Base-by-base conservation (phyloP, 805 yeast species). In the Candida sanyiensis region DNA sequence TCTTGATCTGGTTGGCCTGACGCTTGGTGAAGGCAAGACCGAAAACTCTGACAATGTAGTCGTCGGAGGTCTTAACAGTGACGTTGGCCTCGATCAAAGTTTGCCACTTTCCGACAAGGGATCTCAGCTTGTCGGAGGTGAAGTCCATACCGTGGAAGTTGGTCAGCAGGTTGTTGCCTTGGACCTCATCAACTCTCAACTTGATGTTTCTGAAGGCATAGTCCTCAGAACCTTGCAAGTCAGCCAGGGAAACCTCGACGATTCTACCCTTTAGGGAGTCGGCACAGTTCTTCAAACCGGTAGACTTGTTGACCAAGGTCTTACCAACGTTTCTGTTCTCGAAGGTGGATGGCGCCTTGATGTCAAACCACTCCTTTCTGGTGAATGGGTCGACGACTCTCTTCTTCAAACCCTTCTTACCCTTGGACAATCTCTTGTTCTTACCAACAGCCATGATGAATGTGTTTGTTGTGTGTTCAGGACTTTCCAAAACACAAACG, bases 101-200 rank as follows among this genome's bases (percentile, higher is more conserved):
- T 79, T 89, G 97, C 97, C 97, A 90, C 74, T 90, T 89, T 82
- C 97, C 86, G 52, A 89, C 97, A 70, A 90, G 79, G 44, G 97
- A 89, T 77, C 95, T 86, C 67, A 90, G 76, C 79, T 90, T 90
- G 77, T 89, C 97, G 55, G 95, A 77, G 64, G 97, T 89, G 83
- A 90, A 89, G 77, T 88, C 95, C 72, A 90, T 72, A 64, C 97
- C 97, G 80, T 89, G 97, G 94, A 89, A 90, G 94, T 90, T 90
- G 78, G 97, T 89, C 69, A 89, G 79, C 66, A 89, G 79, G 83
- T 89, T 88, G 77, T 87, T 86, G 75, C 97, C 97, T 77, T 90
- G 96, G 59, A 89, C 96, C 76, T 90, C 97, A 64, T 89, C 97
- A 61, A 90, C 95, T 77, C 97, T 88, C 73, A 90, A 85, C 74